Base-by-base conservation (phyloP, 2,329 filamentous ascomycete species). In the Lasiodiplodia gonubiensis region DNA sequence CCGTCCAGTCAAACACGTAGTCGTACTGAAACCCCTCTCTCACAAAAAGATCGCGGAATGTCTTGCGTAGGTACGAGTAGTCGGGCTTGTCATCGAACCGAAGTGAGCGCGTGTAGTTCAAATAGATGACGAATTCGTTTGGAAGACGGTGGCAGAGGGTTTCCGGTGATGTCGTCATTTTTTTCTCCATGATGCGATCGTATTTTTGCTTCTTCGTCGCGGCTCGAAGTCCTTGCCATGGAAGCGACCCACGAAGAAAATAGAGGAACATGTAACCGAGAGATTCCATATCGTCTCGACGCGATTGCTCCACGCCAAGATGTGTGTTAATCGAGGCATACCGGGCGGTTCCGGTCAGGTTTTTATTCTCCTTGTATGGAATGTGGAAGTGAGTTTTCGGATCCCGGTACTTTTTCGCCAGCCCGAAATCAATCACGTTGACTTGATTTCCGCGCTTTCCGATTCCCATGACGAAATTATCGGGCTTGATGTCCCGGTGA, bases 121-220 rank as follows among this genome's bases (percentile, higher is more conserved):
- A 88, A 82, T 99, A 99, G 82, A 98, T 98, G 85, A 94, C 94
- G 76, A 99, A 99, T 84, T 99, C 95, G 82, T 98, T 97, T 75
- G 95, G 95, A 86, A 99, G 98, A 73, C 95, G 95, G 80, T 94
- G 93, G 90, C 95, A 99, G 59, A 99, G 92, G 59, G 97, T 94
- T 83, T 99, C 94, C 74, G 94, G 98, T 10, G 95, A 94, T 3
- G 95, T 99, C 16, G 95, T 99, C 95, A 98, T 98, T 92, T 99
- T 99, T 90, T 99, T 99, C 88, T 99, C 95, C 94, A 98, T 98
- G 84, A 99, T 99, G 72, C 94, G 90, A 84, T 99, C 95, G 80
- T 99, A 98, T 86, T 99, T 99, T 86, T 98, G 94, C 90, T 97
- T 97, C 90, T 97, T 97, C 73, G 94, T 97, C 74, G 94, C 94